phyloP scores from a whole-genome alignment of 345 rosid species.

The Arabidopsis arenosa region DNA sequence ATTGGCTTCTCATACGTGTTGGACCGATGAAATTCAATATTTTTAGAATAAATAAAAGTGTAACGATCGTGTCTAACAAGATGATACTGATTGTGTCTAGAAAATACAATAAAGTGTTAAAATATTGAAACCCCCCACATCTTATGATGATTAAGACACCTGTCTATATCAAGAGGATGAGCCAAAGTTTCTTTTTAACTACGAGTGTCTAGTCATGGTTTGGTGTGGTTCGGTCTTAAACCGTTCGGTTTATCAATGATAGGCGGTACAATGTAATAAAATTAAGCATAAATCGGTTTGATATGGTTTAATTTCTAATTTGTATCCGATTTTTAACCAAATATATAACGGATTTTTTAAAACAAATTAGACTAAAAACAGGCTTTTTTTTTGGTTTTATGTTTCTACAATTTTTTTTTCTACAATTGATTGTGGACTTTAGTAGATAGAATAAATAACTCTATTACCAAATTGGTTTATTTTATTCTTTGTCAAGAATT shows the following conservation, averaged over 20 bases:
- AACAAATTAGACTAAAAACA: no score
- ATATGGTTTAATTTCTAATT: background rate
- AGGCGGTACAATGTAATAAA: background rate
- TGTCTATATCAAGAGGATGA: conserved; percentile 4
- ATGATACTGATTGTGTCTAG: conserved; percentile 27
- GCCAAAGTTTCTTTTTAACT: background rate
- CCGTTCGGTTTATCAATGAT: background rate
- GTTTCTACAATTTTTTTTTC: no score
- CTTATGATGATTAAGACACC: conserved; percentile 6
- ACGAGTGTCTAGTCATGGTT: background rate
- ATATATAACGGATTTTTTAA: background rate
- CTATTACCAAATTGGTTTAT: background rate
- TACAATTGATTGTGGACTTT: no score
- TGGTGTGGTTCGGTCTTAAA: conserved; percentile 6
- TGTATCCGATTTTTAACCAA: background rate
- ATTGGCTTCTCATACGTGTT: conserved; percentile 16
- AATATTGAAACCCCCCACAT: conserved; percentile 28
- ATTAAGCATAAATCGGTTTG: background rate
- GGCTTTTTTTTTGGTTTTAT: no score
- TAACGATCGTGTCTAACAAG: conserved; percentile 32
- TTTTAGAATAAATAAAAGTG: background rate
- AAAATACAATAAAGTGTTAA: background rate
- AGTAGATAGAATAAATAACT: background rate
- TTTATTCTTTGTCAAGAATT: no score
- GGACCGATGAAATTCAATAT: background rate